Evolutionary conservation across 2,329 filamentous ascomycete genomes (phyloP).

Genomic region (Pseudocercospora ulei): DNA sequence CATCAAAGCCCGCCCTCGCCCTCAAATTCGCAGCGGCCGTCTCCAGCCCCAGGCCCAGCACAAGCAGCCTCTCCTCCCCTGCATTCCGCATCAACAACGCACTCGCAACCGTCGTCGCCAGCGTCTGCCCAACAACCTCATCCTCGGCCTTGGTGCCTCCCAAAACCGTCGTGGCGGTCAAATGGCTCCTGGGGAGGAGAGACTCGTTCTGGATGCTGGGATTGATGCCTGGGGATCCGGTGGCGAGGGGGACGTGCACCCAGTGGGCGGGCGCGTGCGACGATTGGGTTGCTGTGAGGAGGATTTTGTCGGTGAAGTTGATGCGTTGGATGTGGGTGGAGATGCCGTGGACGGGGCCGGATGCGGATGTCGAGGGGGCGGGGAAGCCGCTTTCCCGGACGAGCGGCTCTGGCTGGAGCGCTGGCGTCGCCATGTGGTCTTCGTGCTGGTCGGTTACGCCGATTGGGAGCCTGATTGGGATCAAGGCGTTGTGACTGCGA

Average conservation of each 20-base stretch:
- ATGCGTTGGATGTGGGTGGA: slow-evolving; percentile 63
- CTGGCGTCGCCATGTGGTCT: slow-evolving; percentile 15
- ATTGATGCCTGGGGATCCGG: slow-evolving; percentile 53
- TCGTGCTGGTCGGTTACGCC: slow-evolving; percentile 1
- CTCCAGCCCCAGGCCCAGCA: slow-evolving; percentile 51
- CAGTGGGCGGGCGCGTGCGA: slow-evolving; percentile 77
- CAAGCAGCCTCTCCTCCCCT: slow-evolving; percentile 49
- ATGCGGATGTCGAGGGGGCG: slow-evolving; percentile 35
- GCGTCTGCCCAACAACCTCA: slow-evolving; percentile 66
- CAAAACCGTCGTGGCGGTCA: slow-evolving; percentile 78
- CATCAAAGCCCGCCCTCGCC: slow-evolving; percentile 37
- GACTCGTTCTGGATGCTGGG: slow-evolving; percentile 45
- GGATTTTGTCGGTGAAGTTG: slow-evolving; percentile 78
- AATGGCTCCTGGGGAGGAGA: slow-evolving; percentile 64
- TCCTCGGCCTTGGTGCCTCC: slow-evolving; percentile 74
- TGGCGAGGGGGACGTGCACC: slow-evolving; percentile 78
- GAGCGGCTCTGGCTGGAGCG: slow-evolving; percentile 27
- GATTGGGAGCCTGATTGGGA: too few relatives aligned
- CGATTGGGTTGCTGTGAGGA: slow-evolving; percentile 79
- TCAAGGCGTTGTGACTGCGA: too few relatives aligned
- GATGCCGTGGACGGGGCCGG: slow-evolving; percentile 56
- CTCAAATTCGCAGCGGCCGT: slow-evolving; percentile 28
- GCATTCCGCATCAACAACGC: slow-evolving; percentile 63
- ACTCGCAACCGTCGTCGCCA: slow-evolving; percentile 81
- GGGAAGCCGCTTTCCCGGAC: slow-evolving; percentile 50